phyloP scores from a whole-genome alignment of 2,329 filamentous ascomycete genomes.

The Beauveria australis region DNA sequence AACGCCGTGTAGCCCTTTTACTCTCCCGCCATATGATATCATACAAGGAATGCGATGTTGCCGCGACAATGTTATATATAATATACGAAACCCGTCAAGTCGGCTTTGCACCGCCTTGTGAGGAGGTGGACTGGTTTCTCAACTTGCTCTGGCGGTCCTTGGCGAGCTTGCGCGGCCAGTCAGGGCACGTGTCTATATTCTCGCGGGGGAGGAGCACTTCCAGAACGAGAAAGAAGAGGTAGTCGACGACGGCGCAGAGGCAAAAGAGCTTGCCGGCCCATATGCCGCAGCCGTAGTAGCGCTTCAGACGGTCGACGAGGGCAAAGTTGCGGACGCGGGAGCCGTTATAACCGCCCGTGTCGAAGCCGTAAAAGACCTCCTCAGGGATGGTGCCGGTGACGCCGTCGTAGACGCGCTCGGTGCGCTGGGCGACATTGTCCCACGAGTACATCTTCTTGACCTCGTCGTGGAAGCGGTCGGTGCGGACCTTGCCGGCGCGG shows the following conservation, averaged over 20 bases:
- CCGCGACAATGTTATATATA: not conserved
- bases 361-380: constrained; percentile 80
- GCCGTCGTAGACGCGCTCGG: constrained; percentile 90
- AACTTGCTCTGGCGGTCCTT: constrained; percentile 1
- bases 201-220: constrained; percentile 81
- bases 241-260: constrained; percentile 88
- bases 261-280: constrained; percentile 98
- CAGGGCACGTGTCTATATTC: constrained; percentile 78
- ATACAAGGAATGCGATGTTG: not conserved
- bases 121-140: constrained; percentile 27
- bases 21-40: not conserved
- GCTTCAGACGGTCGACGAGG: constrained; percentile 86
- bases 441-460: constrained; percentile 99
- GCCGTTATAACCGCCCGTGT: constrained; percentile 60
- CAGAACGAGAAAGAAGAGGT: constrained; percentile 78
- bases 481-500: constrained; percentile 77
- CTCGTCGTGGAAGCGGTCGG: constrained; percentile 91
- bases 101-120: constrained; percentile 16
- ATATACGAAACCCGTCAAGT: not conserved
- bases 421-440: constrained; percentile 89
- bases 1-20: not conserved
- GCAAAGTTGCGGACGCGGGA: constrained; percentile 77
- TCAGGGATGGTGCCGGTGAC: constrained; percentile 81
- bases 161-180: constrained; percentile 74
- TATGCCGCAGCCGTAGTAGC: constrained; percentile 96